Base-by-base conservation (phyloP, 176 grass and related monocot species). In the Coix lacrymajobi region DNA sequence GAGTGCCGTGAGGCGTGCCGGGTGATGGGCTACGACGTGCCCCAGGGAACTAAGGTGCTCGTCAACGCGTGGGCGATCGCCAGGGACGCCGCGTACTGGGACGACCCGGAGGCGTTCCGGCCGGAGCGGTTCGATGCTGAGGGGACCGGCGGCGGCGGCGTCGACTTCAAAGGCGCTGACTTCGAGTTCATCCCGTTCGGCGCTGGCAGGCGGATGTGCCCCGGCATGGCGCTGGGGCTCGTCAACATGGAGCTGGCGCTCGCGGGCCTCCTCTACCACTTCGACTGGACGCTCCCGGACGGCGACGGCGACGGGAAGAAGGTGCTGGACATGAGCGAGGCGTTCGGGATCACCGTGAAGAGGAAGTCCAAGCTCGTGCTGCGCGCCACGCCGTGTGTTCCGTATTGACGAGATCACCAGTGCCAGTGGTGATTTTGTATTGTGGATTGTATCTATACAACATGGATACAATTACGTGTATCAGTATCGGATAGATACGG, bases 121-220 rank as follows among this genome's bases (percentile, higher is more conserved):
- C 75, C 83, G 2, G 75, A 85, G 48, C 45, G 83, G 30, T 85
- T 85, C 6, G 39, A n/a, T n/a, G n/a, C n/a, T n/a, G n/a, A 79
- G 65, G 24, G 19, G 5, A 6, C 9, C 15, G 15, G 2, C 7
- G 51, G 2, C 51, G 49, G 7, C 4, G 11, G 0, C 0, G 52
- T 46, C 5, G 83, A 79, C 5, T 85, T 79, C 1, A 56, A 5
- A 0, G 82, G 82, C 6, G 17, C 3, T 4, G 34, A 77, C 34
- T 67, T 84, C 0, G 34, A 58, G 34, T 84, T 4, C 34, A 68
- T 33, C 25, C 82, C 82, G 1, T 84, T 84, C 4, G 82, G 82
- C 0, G 61, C 62, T 0, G 82, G 82, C 0, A 4, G 73, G 7
- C 64, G 82, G 22, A 77, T 84, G 7, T 84, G 73, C 11, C 73